Evolutionary conservation across 257 asterid species (phyloP).

Genomic region (Sherardia arvensis): DNA sequence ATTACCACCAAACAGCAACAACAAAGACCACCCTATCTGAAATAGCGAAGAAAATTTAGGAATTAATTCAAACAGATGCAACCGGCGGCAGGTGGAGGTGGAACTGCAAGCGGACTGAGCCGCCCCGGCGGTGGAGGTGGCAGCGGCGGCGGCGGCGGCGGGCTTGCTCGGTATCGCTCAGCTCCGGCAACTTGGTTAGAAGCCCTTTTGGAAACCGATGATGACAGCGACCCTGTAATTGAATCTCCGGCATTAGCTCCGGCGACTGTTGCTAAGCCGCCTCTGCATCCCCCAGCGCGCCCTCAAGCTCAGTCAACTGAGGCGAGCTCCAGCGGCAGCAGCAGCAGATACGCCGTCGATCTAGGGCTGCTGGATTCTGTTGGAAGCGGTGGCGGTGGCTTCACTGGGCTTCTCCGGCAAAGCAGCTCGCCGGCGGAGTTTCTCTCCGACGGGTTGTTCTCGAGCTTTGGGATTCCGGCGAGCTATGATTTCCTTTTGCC

Average conservation of each 20-base stretch:
- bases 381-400: constrained; percentile 34
- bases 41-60: not conserved
- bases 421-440: constrained; percentile 93
- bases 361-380: constrained; percentile 55
- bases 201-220: constrained; percentile 75
- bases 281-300: constrained; percentile 21
- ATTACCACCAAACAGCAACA: not conserved
- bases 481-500: constrained; percentile 32
- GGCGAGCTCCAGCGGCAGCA: constrained; percentile 18
- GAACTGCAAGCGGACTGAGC: constrained; percentile 37
- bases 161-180: constrained; percentile 65
- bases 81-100: constrained; percentile 50
- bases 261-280: constrained; percentile 14
- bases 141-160: constrained; percentile 27
- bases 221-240: constrained; percentile 45
- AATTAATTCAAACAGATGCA: constrained; percentile 44
- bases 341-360: constrained; percentile 35
- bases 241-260: constrained; percentile 27
- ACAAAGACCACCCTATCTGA: not conserved
- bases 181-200: constrained; percentile 96
- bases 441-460: constrained; percentile 51
- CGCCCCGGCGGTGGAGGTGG: constrained; percentile 43
- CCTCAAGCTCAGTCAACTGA: constrained; percentile 13
- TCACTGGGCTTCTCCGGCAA: constrained; percentile 65
- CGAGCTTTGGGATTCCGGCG: constrained; percentile 54